phyloP scores from a whole-genome alignment of 1,284 basidiomycete genomes.

The Leccinum angustisporum region DNA sequence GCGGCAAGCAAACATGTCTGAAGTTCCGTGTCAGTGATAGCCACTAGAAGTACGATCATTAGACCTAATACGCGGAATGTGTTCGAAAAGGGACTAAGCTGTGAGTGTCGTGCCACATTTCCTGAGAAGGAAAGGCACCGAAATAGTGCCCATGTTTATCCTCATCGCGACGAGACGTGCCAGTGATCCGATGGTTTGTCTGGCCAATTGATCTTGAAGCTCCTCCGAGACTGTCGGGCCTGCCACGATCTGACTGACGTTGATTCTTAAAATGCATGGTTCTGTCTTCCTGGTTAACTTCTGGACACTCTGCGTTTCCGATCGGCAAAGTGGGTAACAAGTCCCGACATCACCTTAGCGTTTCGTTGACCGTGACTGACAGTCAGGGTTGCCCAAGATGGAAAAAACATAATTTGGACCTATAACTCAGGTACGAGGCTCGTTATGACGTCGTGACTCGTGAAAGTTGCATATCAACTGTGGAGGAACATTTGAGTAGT shows the following conservation, averaged over 20 bases:
- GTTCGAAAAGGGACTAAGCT: conserved; percentile 58
- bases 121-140: conserved; percentile 47
- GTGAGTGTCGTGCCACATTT: conserved; percentile 33
- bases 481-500: background rate
- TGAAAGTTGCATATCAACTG: background rate
- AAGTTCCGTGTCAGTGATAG: conserved; percentile 31
- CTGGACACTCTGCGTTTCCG: conserved; percentile 4
- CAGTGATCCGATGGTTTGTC: conserved; percentile 43
- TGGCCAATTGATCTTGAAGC: conserved; percentile 54
- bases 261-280: conserved; percentile 1
- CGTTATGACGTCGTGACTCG: background rate
- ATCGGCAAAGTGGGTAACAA: background rate
- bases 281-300: background rate
- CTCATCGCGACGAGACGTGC: conserved; percentile 47
- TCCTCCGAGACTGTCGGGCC: conserved; percentile 37
- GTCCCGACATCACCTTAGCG: background rate
- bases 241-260: conserved; percentile 33
- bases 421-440: background rate
- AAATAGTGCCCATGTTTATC: conserved; percentile 51
- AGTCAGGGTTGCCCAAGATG: conserved; percentile 4
- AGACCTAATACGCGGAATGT: conserved; percentile 35
- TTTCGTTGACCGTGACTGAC: background rate
- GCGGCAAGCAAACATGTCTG: conserved; percentile 59
- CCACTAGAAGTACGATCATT: conserved; percentile 7
- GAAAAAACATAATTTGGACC: background rate